These are phyloP conservation scores for Leishmania braziliensis DNA, from an alignment of 208 protist genomes.

Conservation along the genomic window DNA sequence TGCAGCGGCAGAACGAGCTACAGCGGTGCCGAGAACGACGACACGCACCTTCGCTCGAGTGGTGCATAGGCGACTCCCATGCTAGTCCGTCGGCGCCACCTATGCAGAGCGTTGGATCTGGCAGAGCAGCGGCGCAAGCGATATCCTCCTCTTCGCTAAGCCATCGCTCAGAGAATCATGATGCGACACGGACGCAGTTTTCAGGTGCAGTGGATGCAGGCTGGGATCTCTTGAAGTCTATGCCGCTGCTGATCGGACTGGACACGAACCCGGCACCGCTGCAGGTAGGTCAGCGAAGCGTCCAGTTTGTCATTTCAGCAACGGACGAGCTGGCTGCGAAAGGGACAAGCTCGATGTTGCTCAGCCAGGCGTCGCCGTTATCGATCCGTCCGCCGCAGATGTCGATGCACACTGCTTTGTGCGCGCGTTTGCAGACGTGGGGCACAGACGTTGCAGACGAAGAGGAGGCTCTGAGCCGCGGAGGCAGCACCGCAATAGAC, in stretches of 20 bases:
- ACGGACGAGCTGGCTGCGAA: not conserved
- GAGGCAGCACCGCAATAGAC: not conserved
- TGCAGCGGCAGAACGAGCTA: conserved; percentile 39
- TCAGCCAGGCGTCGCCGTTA: not conserved
- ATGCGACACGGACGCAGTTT: not conserved
- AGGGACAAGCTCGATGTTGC: too few relatives aligned
- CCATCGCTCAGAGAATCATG: not conserved
- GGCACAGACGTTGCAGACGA: not conserved
- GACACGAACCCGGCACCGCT: not conserved
- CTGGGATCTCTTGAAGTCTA: not conserved
- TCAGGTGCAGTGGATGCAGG: not conserved
- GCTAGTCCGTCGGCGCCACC: not conserved
- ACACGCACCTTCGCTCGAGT: not conserved
- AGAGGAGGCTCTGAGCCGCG: not conserved
- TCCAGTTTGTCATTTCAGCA: too few relatives aligned
- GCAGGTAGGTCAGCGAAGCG: not conserved
- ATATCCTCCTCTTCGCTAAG: not conserved
- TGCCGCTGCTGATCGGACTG: not conserved
- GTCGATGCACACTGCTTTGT: not conserved
- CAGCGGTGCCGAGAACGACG: conserved; percentile 29
- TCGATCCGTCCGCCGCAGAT: not conserved
- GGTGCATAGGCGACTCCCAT: not conserved
- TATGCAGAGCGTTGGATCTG: not conserved
- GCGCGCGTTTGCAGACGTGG: conserved; percentile 15
- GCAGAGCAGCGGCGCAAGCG: not conserved